Base-by-base conservation (phyloP, 768 basidiomycete genomes). In the Podaxis carcinomalis region DNA sequence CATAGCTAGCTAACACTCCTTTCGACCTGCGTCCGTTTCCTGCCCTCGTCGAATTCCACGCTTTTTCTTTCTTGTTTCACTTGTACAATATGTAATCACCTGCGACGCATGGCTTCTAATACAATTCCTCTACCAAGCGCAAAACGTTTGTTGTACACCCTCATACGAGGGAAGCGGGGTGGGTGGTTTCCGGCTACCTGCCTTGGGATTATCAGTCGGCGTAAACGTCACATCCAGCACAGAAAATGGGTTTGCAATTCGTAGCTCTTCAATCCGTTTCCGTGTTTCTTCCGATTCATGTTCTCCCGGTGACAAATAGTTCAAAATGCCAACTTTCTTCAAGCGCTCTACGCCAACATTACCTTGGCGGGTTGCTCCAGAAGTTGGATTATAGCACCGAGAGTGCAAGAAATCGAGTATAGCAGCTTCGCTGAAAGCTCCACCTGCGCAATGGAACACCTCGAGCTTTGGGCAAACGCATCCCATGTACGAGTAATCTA, bases 381-480 rank as follows among this genome's bases (percentile, higher is more conserved):
- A n/a, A 27, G 10, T 14, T 10, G 21, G 21, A 16, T 40, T 28
- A 5, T 54, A 16, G 21, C 54, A 36, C 14, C 53, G 44, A 56
- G 36, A 40, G 11, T 23, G 5, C 10, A 55, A n/a, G 35, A 63
- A 51, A 7, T 60, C 39, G 5, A 50, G 36, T 14, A 56, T 51
- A 13, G 23, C 27, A n/a, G 42, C n/a, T 19, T 14, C 10, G 3
- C 42, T 19, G 47, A 61, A 61, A 21, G 37, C 14, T 10, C 52
- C 53, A 7, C 28, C 46, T 16, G 13, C 14, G 0, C 52, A 61
- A 49, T 47, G 44, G 14, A 61, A 47, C 6, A 57, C 47, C 37
- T 59, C 53, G 25, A 59, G 52, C 4, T 58, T 53, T 1, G 52
- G 56, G 35, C 59, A 32, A 61, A 19, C 47, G n/a, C 5, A 51